phyloP scores from a whole-genome alignment of 306 rosid genomes.

The Macrotyloma uniflorum region DNA sequence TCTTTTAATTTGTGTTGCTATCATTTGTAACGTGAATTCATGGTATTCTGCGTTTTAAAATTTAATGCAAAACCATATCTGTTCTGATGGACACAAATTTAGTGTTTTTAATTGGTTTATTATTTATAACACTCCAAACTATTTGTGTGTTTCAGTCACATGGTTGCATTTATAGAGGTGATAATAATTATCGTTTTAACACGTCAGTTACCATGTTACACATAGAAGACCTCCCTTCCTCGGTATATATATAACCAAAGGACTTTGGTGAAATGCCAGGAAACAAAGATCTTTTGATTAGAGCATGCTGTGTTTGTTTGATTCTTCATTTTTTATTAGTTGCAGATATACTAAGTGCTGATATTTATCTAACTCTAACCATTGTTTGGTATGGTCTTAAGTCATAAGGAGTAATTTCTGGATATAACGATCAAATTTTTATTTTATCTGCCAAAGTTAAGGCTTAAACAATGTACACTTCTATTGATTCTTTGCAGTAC shows the following conservation, averaged over 20 bases:
- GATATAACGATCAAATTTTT: slow-evolving; percentile 17
- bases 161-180: slow-evolving; percentile 13
- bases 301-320: not conserved
- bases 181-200: slow-evolving; percentile 9
- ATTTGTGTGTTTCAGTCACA: not conserved
- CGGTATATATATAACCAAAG: not conserved
- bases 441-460: slow-evolving; percentile 20
- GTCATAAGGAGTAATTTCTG: not conserved
- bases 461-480: slow-evolving; percentile 11
- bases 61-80: slow-evolving; percentile 14
- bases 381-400: slow-evolving; percentile 8
- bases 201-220: not conserved
- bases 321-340: slow-evolving; percentile 8
- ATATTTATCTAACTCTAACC: not conserved
- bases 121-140: not conserved
- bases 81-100: slow-evolving; percentile 14
- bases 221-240: not conserved
- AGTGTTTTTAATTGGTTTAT: not conserved
- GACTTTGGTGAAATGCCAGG: slow-evolving; percentile 30
- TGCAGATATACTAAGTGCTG: not conserved
- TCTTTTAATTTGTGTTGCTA: not conserved
- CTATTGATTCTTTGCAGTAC: slow-evolving; percentile 61
- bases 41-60: slow-evolving; percentile 8
- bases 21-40: not conserved
- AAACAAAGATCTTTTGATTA: slow-evolving; percentile 2